Percentiles rank a stretch among this genome's conserved stretches.
Conservation (phyloP, 192 early-diverging fungal genomes). For the Backusella mclennaniae region DNA sequence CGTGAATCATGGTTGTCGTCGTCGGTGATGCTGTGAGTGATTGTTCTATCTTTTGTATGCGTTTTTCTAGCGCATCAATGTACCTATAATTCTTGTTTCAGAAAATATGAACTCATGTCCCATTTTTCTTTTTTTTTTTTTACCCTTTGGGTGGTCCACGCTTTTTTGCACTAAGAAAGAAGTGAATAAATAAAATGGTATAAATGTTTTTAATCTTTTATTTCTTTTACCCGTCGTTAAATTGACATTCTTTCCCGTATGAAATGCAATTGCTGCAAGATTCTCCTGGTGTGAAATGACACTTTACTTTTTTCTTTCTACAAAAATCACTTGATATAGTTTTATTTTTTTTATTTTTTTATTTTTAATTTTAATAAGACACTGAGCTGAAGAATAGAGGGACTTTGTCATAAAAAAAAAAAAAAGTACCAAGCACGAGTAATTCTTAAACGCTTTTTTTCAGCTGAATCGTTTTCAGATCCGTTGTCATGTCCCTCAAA, state of each 20-base stretch:
- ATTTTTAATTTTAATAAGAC: not conserved
- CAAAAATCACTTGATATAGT: conserved; percentile 33
- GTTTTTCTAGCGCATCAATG: conserved; percentile 20
- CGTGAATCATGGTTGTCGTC: not conserved
- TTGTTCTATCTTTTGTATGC: conserved; percentile 15
- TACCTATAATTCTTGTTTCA: conserved; percentile 1
- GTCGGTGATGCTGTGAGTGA: not conserved
- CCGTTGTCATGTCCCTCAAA: not conserved
- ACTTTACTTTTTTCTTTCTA: conserved; percentile 36
- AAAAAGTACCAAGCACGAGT: conserved; percentile 19
- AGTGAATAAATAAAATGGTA: not conserved
- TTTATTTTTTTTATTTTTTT: not conserved
- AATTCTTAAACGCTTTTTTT: conserved; percentile 8
- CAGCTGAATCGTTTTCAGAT: not conserved
- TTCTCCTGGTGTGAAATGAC: conserved; percentile 24
- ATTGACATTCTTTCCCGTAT: conserved; percentile 26
- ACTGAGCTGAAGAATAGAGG: not conserved
- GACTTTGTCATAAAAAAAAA: no score
- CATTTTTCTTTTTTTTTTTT: not conserved
- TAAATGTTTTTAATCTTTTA: not conserved
- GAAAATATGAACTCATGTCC: no score
- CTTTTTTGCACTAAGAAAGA: conserved; percentile 12
- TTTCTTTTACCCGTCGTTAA: conserved; percentile 30
- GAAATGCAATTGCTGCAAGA: conserved; percentile 30
- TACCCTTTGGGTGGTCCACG: conserved; percentile 26